Base-by-base conservation (phyloP, 179 eudicot species). In the Silene noctiflora region DNA sequence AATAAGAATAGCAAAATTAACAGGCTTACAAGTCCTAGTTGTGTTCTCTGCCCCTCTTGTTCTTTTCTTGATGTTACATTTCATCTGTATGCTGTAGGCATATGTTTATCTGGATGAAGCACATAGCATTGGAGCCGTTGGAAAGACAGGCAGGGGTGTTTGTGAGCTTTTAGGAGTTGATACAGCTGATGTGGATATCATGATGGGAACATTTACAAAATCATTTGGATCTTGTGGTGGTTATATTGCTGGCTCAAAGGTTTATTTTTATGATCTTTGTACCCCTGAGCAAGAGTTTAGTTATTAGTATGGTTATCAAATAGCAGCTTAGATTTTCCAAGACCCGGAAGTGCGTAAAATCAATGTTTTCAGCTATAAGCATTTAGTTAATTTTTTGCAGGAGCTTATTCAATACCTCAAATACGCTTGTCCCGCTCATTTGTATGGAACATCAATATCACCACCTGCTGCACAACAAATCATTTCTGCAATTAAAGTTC, bases 191-290 rank as follows among this genome's bases (percentile, higher is more conserved):
- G 96, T 95, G 60, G 99, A 95, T 85, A 68, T 95, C 59, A 95
- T 95, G 99, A 95, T 95, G 99, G 99, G 99, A 84, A 95, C 99
- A 56, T 95, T 93, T 69, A 95, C 99, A 44, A 95, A 95, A 76
- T 95, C 99, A 68, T 95, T 95, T 85, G 99, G 99, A 76, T 95
- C 99, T 42, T 95, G 91, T 86, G 97, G 99, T 74, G 96, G 99
- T 55, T 95, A 95, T 79, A 95, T 95, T 89, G 96, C 97, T 33
- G 98, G 99, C 84, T 95, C 99, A 42, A 91, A 91, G 97, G 99
- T 95, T 76, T 58, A 81, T 74, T 75, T 77, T 13, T 63, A 8
- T 69, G 14, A 61, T 29, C 1, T 22, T 73, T 11, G 5, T 60
- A 42, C 20, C 51, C 4, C 59, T 55, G 59, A 55, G 59, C 59